Evolutionary conservation across 2,329 filamentous ascomycete species (phyloP).

Genomic region (Plectosphaerella plurivora): DNA sequence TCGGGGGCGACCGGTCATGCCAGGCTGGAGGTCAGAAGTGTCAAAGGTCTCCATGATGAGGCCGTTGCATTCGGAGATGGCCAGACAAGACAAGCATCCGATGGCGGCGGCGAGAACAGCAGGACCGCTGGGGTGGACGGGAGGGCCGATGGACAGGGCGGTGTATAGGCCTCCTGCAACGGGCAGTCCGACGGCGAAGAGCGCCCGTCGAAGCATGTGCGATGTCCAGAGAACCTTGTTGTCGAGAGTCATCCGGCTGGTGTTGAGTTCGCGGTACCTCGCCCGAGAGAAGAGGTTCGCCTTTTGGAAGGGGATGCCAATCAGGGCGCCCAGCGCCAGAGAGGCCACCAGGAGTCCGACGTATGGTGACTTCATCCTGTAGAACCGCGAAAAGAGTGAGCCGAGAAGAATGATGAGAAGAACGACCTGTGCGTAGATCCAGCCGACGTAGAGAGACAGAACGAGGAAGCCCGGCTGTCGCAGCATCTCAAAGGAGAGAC

Average conservation of each 20-base stretch:
- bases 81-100: slow-evolving; percentile 68
- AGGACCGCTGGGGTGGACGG: slow-evolving; percentile 57
- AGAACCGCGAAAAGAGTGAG: slow-evolving; percentile 65
- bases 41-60: slow-evolving; percentile 80
- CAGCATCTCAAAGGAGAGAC: slow-evolving; percentile 66
- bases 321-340: slow-evolving; percentile 62
- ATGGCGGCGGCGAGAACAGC: slow-evolving; percentile 62
- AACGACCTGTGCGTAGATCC: slow-evolving; percentile 75
- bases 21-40: slow-evolving; percentile 72
- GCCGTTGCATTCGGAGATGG: slow-evolving; percentile 71
- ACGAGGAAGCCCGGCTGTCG: slow-evolving; percentile 70
- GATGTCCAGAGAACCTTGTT: slow-evolving; percentile 65
- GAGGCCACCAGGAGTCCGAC: slow-evolving; percentile 65
- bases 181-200: slow-evolving; percentile 65
- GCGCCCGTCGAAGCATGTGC: slow-evolving; percentile 62
- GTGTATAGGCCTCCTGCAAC: slow-evolving; percentile 65
- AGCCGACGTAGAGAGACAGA: slow-evolving; percentile 67
- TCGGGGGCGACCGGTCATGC: slow-evolving; percentile 56
- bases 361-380: slow-evolving; percentile 57
- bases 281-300: slow-evolving; percentile 65
- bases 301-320: slow-evolving; percentile 70
- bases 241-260: slow-evolving; percentile 64
- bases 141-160: slow-evolving; percentile 58
- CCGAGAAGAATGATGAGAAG: slow-evolving; percentile 69
- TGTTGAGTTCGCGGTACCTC: slow-evolving; percentile 52